phyloP scores from a whole-genome alignment of 306 rosid genomes.

The Pterocarpus santalinus region DNA sequence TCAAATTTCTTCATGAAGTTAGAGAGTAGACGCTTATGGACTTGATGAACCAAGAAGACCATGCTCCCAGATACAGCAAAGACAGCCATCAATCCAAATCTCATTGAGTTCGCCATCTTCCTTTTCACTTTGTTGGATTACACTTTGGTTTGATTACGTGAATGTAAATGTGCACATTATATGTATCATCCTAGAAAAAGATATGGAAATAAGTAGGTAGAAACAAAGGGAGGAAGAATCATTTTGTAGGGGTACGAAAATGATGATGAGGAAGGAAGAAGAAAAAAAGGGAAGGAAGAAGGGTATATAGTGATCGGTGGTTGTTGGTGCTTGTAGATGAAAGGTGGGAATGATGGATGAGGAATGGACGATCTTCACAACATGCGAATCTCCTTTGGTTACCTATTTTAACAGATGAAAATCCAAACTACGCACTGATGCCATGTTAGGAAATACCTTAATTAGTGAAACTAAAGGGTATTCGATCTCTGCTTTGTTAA shows the following conservation, averaged over 20 bases:
- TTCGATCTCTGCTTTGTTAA: conserved; percentile 22
- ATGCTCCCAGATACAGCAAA: conserved; percentile 84
- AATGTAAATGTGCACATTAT: background rate
- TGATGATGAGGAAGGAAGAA: conserved; percentile 6
- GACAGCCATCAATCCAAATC: conserved; percentile 80
- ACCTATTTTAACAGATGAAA: conserved; percentile 29
- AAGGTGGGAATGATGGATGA: background rate
- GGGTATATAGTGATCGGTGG: background rate
- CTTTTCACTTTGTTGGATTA: background rate
- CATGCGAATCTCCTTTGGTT: background rate
- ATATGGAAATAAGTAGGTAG: conserved; percentile 16
- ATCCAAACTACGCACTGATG: conserved; percentile 3
- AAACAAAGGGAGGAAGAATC: conserved; percentile 38
- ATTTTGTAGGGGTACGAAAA: conserved; percentile 26
- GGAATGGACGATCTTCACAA: conserved; percentile 39
- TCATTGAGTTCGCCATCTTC: conserved; percentile 63
- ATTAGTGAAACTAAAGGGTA: conserved; percentile 28
- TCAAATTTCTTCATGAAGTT: conserved; percentile 79
- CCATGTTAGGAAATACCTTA: conserved; percentile 23
- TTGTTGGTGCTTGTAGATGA: conserved; percentile 37
- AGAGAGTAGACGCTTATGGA: conserved; percentile 76
- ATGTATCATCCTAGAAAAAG: conserved; percentile 32
- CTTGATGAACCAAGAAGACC: conserved; percentile 71
- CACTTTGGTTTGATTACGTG: conserved; percentile 23
- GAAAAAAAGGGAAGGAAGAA: background rate